Percentiles rank a stretch among this genome's conserved stretches.
Evolutionary conservation across 306 rosid genomes (phyloP).

Genomic region (Oemleria cerasiformis): DNA sequence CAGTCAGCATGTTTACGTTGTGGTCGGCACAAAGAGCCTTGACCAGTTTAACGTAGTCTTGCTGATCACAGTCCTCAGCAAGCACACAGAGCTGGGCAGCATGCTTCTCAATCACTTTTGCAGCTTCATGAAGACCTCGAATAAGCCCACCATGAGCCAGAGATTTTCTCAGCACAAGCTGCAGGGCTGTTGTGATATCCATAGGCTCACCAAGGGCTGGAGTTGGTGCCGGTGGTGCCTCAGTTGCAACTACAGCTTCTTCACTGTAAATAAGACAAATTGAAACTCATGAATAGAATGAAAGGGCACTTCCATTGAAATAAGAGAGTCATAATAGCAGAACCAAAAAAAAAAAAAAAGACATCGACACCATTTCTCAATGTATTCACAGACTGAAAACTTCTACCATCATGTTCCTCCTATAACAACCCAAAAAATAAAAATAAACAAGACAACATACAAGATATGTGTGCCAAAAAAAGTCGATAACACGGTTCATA

Average conservation of each 20-base stretch:
- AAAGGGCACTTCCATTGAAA: not conserved
- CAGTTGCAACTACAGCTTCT: constrained; percentile 38
- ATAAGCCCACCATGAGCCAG: constrained; percentile 82
- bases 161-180: constrained; percentile 80
- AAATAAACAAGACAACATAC: not conserved
- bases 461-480: not conserved
- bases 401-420: not conserved
- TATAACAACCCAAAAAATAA: not conserved
- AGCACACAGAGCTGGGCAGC: constrained; percentile 81
- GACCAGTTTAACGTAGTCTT: constrained; percentile 76
- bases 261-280: constrained; percentile 29
- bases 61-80: constrained; percentile 88
- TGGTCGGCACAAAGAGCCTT: constrained; percentile 87
- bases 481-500: not conserved
- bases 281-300: not conserved
- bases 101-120: constrained; percentile 78
- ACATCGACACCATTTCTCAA: not conserved
- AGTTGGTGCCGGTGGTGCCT: constrained; percentile 4
- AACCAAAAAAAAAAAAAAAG: not conserved
- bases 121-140: constrained; percentile 76
- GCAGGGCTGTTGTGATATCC: constrained; percentile 56
- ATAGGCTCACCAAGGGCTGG: constrained; percentile 49
- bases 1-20: constrained; percentile 62
- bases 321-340: not conserved
- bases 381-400: not conserved